Base-by-base conservation (phyloP, 2,329 filamentous ascomycete genomes). In the Aspergillus oerlinghausenensis region DNA sequence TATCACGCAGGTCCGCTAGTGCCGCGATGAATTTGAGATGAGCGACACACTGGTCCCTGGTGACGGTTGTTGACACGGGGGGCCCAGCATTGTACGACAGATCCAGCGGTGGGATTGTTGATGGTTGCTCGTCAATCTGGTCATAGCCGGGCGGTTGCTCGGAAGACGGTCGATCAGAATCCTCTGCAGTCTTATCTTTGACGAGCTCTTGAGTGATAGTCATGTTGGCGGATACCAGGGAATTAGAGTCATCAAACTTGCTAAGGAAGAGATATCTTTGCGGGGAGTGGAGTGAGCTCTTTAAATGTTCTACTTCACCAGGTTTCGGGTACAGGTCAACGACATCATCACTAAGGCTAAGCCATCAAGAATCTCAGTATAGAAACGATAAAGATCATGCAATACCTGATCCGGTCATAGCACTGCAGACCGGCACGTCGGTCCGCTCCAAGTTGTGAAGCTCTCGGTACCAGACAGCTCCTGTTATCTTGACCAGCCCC, bases 21-120 rank as follows among this genome's bases (percentile, higher is more conserved):
- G 85, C 83, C 52, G 85, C 82, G 1, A 93, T 78, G 0, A 93
- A 77, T 69, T 90, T 90, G 28, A 93, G 79, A 69, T 94, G 90
- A 0, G 84, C 87, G 23, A 90, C 81, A 61, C 87, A 90, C 45
- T 84, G 80, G 58, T 86, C 80, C 4, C 70, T 70, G 1, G 77
- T 69, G 53, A 74, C 61, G 1, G 65, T 66, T 7, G 63, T 65
- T n/a, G 48, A 50, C 10, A 21, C 11, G 10, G 61, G 23, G 17
- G 50, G 49, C 2, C 58, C 60, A 5, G 61, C 43, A 38, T 57
- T 56, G 17, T 50, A 21, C 23, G 47, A 32, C 9, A 74, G 64
- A 47, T 67, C 54, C 19, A 73, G 55, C 23, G 55, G 60, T 10
- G 69, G 69, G n/a, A 73, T 57, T 5, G 56, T 45, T 9, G 57